Conservation (phyloP, 1,139 yeast genomes). For the Saccharomyces uvarum region DNA sequence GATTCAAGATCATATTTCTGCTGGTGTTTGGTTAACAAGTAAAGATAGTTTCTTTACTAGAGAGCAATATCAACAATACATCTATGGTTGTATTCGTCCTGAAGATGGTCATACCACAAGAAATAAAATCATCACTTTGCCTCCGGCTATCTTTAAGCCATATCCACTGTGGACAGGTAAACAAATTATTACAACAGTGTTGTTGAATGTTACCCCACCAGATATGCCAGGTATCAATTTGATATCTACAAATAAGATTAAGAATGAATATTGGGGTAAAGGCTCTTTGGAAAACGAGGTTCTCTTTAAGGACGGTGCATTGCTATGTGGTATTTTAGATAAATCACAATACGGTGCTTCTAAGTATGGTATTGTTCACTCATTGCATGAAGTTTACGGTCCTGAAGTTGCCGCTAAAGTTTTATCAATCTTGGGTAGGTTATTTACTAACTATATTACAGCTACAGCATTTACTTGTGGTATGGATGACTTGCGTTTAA, state of each 20-base stretch:
- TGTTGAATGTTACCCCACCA: constrained; percentile 77
- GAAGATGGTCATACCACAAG: constrained; percentile 94
- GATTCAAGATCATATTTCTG: constrained; percentile 97
- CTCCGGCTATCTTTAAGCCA: constrained; percentile 87
- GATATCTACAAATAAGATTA: constrained; percentile 76
- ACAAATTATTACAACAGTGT: constrained; percentile 86
- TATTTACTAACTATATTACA: constrained; percentile 90
- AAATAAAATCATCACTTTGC: constrained; percentile 64
- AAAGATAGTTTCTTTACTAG: constrained; percentile 88
- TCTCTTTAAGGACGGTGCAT: constrained; percentile 75
- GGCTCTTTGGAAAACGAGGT: constrained; percentile 81
- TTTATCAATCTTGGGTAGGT: constrained; percentile 81
- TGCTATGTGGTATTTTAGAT: constrained; percentile 87
- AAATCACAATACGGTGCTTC: constrained; percentile 98
- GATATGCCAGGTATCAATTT: constrained; percentile 88
- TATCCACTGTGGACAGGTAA: constrained; percentile 97
- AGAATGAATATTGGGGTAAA: constrained; percentile 90
- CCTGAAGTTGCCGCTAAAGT: constrained; percentile 84
- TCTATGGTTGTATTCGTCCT: constrained; percentile 91
- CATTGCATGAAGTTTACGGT: constrained; percentile 93
- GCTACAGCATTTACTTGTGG: constrained; percentile 96
- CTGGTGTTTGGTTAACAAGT: constrained; percentile 96
- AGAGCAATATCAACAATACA: constrained; percentile 85
- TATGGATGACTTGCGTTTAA: constrained; percentile 95
- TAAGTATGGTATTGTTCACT: constrained; percentile 92